These are phyloP conservation scores for Komagataella kurtzmanii DNA, from an alignment of 805 yeast genomes.

Conservation along the genomic window DNA sequence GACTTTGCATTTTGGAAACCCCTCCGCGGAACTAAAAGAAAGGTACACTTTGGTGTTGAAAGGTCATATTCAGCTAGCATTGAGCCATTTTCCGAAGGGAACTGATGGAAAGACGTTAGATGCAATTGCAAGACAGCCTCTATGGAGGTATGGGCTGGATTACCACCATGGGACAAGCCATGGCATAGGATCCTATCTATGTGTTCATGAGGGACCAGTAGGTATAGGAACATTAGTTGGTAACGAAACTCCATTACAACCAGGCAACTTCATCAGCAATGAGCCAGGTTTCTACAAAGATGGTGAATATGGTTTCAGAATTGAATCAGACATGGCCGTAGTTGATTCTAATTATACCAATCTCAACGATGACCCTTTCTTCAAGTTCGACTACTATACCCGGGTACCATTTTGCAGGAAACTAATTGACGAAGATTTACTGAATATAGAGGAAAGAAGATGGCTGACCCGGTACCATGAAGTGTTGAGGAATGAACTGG, in stretches of 20 bases:
- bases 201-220: slow-evolving; percentile 52
- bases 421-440: slow-evolving; percentile 47
- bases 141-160: slow-evolving; percentile 45
- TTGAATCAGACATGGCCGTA: slow-evolving; percentile 70
- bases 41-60: slow-evolving; percentile 46
- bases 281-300: slow-evolving; percentile 94
- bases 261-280: slow-evolving; percentile 72
- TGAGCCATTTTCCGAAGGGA: slow-evolving; percentile 37
- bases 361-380: slow-evolving; percentile 44
- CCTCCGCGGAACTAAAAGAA: slow-evolving; percentile 28
- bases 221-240: slow-evolving; percentile 29
- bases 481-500: slow-evolving; percentile 37
- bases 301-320: slow-evolving; percentile 80
- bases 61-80: slow-evolving; percentile 38
- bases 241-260: slow-evolving; percentile 33
- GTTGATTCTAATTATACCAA: slow-evolving; percentile 26
- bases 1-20: slow-evolving; percentile 39
- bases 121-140: slow-evolving; percentile 41
- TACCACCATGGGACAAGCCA: slow-evolving; percentile 56
- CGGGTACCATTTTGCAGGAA: slow-evolving; percentile 72
- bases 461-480: slow-evolving; percentile 64
- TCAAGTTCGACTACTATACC: slow-evolving; percentile 74
- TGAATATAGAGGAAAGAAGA: slow-evolving; percentile 44
- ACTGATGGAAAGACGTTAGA: slow-evolving; percentile 43
- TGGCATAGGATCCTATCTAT: slow-evolving; percentile 48